Base-by-base conservation (phyloP, 768 basidiomycete species). In the Kwoniella europaea region DNA sequence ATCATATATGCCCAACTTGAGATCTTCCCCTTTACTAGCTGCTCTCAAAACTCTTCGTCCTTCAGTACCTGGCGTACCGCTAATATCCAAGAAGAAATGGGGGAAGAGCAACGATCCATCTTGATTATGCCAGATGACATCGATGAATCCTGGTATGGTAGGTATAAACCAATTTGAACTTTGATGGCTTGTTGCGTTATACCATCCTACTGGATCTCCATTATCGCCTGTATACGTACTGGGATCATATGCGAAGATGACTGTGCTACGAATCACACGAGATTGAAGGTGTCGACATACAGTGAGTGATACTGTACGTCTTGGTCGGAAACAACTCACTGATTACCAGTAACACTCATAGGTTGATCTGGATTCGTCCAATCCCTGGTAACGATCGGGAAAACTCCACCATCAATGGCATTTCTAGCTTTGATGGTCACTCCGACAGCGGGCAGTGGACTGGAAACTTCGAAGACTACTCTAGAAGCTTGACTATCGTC, bases 341-440 rank as follows among this genome's bases (percentile, higher is more conserved):
- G 62, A 15, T 41, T 42, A 6, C 62, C 43, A 13, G 18, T 15
- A 16, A 10, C 5, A 50, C 20, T 41, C 44, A 63, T 44, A 50
- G 43, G n/a, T 41, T 63, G 43, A 27, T 63, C 42, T 22, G 22
- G 20, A 16, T 50, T 27, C 9, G 46, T 52, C 62, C 62, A 63
- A n/a, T 63, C 62, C 24, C 62, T 63, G 0, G 44, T 50, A 13
- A 63, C 62, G 43, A 63, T 29, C 4, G 62, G 62, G 5, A 41
- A 27, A 16, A 29, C 20, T 2, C 20, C 50, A 15, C 24, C 62
- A 50, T 46, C 22, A 15, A 46, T 41, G 18, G 43, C 43, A 50
- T 63, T 63, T 50, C 62, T 44, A 29, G 62, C 62, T 27, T 50
- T 46, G n/a, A 63, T 63, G 24, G 62, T 63, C 1, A 42, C 35